phyloP scores from a whole-genome alignment of 345 rosid species.

The Hibiscus trionum region DNA sequence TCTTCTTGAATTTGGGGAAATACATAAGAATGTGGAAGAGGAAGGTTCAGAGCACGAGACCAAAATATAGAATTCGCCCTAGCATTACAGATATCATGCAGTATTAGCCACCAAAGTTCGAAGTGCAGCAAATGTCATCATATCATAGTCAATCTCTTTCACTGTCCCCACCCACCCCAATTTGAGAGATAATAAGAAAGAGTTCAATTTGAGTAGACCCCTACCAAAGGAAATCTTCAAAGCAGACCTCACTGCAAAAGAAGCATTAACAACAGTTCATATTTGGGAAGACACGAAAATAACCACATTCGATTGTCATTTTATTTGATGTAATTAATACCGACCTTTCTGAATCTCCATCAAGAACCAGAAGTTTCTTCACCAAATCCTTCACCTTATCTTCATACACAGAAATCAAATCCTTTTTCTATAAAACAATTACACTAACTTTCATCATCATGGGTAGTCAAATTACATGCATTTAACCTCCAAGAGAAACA shows the following conservation, averaged over 20 bases:
- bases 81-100: constrained; percentile 16
- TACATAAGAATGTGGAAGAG: constrained; percentile 77
- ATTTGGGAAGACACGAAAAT: not conserved
- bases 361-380: constrained; percentile 64
- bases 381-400: constrained; percentile 66
- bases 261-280: constrained; percentile 9
- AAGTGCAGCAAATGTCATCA: constrained; percentile 1
- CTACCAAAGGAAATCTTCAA: constrained; percentile 89
- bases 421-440: constrained; percentile 57
- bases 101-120: constrained; percentile 7
- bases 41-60: constrained; percentile 92
- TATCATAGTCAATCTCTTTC: not conserved
- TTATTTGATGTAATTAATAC: not conserved
- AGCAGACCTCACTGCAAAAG: constrained; percentile 50
- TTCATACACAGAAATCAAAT: constrained; percentile 44
- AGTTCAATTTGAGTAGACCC: constrained; percentile 11
- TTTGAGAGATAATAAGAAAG: not conserved
- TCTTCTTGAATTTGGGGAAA: constrained; percentile 60
- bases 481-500: not conserved
- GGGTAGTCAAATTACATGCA: not conserved
- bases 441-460: constrained; percentile 6
- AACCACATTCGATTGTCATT: not conserved
- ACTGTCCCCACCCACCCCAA: not conserved
- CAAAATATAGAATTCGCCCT: constrained; percentile 97
- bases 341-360: constrained; percentile 60